A percentile compares a stretch with the other conserved stretches of the same genome.
Evolutionary conservation across 345 rosid species (phyloP).

Genomic region (Noccaea bulbosa): DNA sequence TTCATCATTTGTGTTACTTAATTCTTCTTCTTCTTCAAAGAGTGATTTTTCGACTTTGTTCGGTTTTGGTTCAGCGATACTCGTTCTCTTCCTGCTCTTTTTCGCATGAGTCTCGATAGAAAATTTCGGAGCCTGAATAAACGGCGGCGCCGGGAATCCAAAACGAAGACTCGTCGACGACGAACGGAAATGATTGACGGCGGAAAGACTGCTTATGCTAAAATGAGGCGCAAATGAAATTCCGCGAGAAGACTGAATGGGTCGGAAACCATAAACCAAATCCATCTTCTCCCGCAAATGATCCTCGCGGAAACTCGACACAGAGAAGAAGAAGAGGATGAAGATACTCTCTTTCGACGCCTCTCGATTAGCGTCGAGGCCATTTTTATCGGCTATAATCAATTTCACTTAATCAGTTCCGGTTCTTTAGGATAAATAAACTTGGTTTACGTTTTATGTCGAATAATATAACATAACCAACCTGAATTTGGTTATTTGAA

Average conservation of each 20-base stretch:
- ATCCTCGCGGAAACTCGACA: neutral
- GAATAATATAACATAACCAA: neutral
- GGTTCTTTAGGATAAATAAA: constrained; percentile 1
- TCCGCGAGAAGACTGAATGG: constrained; percentile 11
- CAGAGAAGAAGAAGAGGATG: neutral
- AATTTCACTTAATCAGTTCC: constrained; percentile 11
- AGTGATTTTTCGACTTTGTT: constrained; percentile 51
- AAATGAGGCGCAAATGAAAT: constrained; percentile 21
- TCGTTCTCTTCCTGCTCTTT: constrained; percentile 48
- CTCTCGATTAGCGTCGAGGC: neutral
- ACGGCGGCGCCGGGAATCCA: constrained; percentile 31
- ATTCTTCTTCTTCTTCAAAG: constrained; percentile 41
- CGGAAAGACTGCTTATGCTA: constrained; percentile 8
- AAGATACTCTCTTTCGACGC: constrained; percentile 5
- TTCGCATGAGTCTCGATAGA: constrained; percentile 47
- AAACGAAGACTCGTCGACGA: constrained; percentile 28
- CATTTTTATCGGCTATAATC: constrained; percentile 25
- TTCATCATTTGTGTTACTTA: constrained; percentile 45
- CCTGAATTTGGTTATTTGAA: neutral
- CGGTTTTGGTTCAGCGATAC: constrained; percentile 48
- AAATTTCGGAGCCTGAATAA: constrained; percentile 32
- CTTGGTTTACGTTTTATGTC: neutral
- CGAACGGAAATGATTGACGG: constrained; percentile 30
- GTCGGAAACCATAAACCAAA: constrained; percentile 42
- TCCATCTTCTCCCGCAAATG: constrained; percentile 45